Conservation (phyloP, 352 stramenopile species). For the Pythium aphanidermatum region DNA sequence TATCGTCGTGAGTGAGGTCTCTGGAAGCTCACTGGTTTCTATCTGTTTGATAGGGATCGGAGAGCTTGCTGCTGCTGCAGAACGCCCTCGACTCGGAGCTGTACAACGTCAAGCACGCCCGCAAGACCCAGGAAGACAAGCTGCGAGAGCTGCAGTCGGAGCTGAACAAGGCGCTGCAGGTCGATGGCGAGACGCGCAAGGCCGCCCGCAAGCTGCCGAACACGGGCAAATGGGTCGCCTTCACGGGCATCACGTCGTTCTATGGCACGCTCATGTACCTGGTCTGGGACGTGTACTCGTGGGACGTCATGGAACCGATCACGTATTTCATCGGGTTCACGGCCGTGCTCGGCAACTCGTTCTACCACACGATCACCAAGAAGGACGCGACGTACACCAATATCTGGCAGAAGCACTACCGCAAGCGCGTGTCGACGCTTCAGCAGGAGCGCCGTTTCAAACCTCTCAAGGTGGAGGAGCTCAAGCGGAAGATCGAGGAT, state of each 20-base stretch:
- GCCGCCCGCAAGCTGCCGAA: conserved; percentile 52
- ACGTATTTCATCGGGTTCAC: conserved; percentile 89
- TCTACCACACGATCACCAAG: conserved; percentile 77
- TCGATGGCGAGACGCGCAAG: conserved; percentile 41
- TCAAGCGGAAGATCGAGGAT: conserved; percentile 40
- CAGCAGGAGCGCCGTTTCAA: conserved; percentile 54
- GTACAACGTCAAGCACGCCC: conserved; percentile 66
- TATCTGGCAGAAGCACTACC: conserved; percentile 75
- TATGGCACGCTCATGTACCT: conserved; percentile 74
- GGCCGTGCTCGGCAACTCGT: conserved; percentile 72
- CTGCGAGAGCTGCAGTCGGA: conserved; percentile 35
- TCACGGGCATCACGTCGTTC: conserved; percentile 56
- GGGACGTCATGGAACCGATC: conserved; percentile 88
- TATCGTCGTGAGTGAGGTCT: background rate
- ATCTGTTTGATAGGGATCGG: conserved; percentile 42
- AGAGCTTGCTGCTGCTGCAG: conserved; percentile 60
- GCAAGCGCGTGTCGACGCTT: conserved; percentile 29
- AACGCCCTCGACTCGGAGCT: conserved; percentile 72
- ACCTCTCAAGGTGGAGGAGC: conserved; percentile 30
- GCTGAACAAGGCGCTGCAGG: conserved; percentile 38
- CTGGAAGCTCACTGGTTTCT: background rate
- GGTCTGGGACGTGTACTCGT: conserved; percentile 85
- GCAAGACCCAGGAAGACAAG: conserved; percentile 45
- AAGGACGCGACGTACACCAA: conserved; percentile 81
- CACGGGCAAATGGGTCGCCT: conserved; percentile 59